Evolutionary conservation across 805 yeast species (phyloP), one percentile per base, ranked within the genome.

Genomic region (Crinitomyces ghanaensis): DNA sequence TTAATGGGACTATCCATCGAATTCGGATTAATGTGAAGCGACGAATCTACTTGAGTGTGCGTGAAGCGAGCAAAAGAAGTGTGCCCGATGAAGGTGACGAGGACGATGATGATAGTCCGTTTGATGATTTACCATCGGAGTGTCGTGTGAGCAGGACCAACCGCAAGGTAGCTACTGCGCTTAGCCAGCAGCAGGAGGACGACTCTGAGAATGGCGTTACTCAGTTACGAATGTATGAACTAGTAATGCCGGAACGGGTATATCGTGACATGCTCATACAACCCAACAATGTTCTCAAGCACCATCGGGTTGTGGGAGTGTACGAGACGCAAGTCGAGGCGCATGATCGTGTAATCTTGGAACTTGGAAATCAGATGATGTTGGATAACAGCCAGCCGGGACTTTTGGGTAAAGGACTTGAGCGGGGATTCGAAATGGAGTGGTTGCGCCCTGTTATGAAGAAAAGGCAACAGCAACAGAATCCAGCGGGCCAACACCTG

Each of bases 331-430:
- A 81, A 17, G 63, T 91, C 25, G 64, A 62, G 6, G 55, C 83
- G 0, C 60, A 68, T 3, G 88, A 84, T 39, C 62, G 95, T 30
- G 84, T 84, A 0, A 68, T 84, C 28, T 69, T 91, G 42, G 78
- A 77, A 20, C 59, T 91, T 12, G 97, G 98, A 3, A 64, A 75
- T 16, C 64, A 72, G 11, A 79, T 86, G 14, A 65, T 65, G 11
- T 77, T 86, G 42, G 82, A 74, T 41, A 77, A 77, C 28, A 61
- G 72, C 1, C 65, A 69, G 35, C 70, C 82, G n/a, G 95, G 96
- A 6, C 74, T 85, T 0, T 60, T 93, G 6, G 93, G 96, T 5
- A 72, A 69, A 46, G 93, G 95, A 19, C 59, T 91, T 37, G 85
- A 82, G 45, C 68, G 70, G 38, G 98, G 98, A 1, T 93, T 93